Percentiles rank a stretch among this genome's conserved stretches.
These are phyloP conservation scores for Casuarina glauca DNA, from an alignment of 306 rosid species.

Conservation along the genomic window DNA sequence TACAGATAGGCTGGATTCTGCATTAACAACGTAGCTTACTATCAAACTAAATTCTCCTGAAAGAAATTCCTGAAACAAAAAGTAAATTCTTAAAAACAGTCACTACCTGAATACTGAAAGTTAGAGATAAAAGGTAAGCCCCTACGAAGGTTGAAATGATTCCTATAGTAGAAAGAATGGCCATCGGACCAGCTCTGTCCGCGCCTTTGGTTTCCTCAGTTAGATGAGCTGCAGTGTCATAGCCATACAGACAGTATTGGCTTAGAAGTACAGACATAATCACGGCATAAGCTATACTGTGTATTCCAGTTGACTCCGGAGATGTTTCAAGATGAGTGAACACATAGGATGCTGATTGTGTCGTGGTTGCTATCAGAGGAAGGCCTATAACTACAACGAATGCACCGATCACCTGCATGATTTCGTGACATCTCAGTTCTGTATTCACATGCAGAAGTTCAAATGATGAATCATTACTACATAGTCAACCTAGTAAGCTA, in stretches of 20 bases:
- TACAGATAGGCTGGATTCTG: not conserved
- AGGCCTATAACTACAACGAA: not conserved
- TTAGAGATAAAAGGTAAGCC: not conserved
- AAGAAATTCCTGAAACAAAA: not conserved
- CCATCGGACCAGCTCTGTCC: not conserved
- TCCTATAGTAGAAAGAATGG: constrained; percentile 7
- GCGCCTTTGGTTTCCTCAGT: constrained; percentile 11
- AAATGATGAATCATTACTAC: too few relatives aligned
- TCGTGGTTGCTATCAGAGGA: not conserved
- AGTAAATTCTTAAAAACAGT: not conserved
- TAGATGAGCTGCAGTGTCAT: constrained; percentile 15
- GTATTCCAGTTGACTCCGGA: constrained; percentile 8
- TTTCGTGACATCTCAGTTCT: not conserved
- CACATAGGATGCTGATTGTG: constrained; percentile 11
- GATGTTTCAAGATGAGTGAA: constrained; percentile 11
- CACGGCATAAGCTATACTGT: not conserved
- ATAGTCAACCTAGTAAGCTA: not conserved
- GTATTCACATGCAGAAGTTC: not conserved
- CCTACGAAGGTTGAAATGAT: constrained; percentile 5
- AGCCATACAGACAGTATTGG: constrained; percentile 12
- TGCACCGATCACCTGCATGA: constrained; percentile 4
- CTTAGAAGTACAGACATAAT: constrained; percentile 1
- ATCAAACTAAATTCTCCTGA: not conserved
- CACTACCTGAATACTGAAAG: constrained; percentile 12
- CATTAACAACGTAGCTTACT: not conserved